Conservation (phyloP, 768 basidiomycete species). For the Pisolithus microcarpus region DNA sequence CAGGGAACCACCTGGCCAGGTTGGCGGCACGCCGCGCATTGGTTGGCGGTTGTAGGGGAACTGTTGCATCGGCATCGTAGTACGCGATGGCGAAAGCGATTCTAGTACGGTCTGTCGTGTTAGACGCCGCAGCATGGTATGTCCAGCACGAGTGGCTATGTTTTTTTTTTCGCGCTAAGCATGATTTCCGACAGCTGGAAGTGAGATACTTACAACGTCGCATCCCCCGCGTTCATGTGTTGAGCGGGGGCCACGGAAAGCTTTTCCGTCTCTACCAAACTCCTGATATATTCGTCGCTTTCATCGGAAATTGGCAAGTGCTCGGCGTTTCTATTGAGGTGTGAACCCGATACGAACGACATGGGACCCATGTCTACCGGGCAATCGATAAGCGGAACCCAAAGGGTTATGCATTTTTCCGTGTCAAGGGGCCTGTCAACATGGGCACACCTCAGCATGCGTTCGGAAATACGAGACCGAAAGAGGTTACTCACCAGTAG, state of each 20-base stretch:
- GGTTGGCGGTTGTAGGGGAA: neutral
- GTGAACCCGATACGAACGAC: slow-evolving; percentile 6
- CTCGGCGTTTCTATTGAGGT: neutral
- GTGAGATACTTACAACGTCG: slow-evolving; percentile 1
- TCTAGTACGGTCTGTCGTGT: neutral
- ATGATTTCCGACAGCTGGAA: neutral
- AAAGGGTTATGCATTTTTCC: slow-evolving; percentile 5
- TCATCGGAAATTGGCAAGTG: slow-evolving; percentile 2
- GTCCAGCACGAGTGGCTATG: slow-evolving; percentile 6
- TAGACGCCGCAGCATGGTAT: slow-evolving; percentile 4
- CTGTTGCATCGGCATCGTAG: slow-evolving; percentile 1
- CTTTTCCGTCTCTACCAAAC: slow-evolving; percentile 1
- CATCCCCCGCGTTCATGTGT: slow-evolving; percentile 5
- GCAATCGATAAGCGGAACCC: slow-evolving; percentile 5
- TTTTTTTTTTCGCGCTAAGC: neutral
- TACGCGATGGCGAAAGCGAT: slow-evolving; percentile 1
- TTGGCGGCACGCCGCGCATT: slow-evolving; percentile 4
- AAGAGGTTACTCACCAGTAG: slow-evolving; percentile 1
- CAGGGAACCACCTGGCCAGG: slow-evolving; percentile 6
- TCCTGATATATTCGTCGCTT: slow-evolving; percentile 1
- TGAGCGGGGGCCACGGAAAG: slow-evolving; percentile 1
- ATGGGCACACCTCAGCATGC: neutral
- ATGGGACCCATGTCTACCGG: slow-evolving; percentile 5
- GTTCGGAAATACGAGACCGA: too few relatives aligned
- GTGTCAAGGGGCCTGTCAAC: slow-evolving; percentile 2